phyloP scores from a whole-genome alignment of 306 rosid genomes.

The Crotalaria pallida region DNA sequence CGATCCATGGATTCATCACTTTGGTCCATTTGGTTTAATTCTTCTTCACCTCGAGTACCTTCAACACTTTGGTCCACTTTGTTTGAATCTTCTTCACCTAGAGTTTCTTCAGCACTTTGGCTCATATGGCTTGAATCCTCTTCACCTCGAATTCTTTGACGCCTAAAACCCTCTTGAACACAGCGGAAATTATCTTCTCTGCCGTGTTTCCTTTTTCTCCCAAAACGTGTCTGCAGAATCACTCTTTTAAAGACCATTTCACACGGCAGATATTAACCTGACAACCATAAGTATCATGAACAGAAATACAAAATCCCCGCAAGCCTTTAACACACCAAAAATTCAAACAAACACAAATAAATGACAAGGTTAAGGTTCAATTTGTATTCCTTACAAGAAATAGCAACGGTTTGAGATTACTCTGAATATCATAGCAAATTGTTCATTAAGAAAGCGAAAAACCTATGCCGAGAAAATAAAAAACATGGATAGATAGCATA shows the following conservation, averaged over 20 bases:
- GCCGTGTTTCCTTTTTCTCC: conserved; percentile 11
- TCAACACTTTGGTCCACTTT: background rate
- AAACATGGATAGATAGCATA: background rate
- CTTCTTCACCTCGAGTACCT: background rate
- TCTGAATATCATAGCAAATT: background rate
- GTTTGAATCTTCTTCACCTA: background rate
- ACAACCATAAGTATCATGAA: background rate
- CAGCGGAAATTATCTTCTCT: background rate
- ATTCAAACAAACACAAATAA: background rate
- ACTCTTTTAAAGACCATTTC: conserved; percentile 3
- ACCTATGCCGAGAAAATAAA: background rate
- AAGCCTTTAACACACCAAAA: background rate
- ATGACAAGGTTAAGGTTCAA: background rate
- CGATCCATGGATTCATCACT: conserved; percentile 17
- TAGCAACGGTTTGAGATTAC: background rate
- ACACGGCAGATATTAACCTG: background rate
- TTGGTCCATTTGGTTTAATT: background rate
- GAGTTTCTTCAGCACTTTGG: conserved; percentile 18
- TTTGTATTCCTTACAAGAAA: background rate
- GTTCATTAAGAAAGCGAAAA: background rate
- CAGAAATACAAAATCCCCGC: background rate
- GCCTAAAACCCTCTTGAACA: background rate
- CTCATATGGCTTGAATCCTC: background rate
- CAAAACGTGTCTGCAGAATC: background rate
- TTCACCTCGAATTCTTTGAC: background rate